phyloP scores from a whole-genome alignment of 2,329 filamentous ascomycete genomes.

The Phyllosticta citrichinensis region DNA sequence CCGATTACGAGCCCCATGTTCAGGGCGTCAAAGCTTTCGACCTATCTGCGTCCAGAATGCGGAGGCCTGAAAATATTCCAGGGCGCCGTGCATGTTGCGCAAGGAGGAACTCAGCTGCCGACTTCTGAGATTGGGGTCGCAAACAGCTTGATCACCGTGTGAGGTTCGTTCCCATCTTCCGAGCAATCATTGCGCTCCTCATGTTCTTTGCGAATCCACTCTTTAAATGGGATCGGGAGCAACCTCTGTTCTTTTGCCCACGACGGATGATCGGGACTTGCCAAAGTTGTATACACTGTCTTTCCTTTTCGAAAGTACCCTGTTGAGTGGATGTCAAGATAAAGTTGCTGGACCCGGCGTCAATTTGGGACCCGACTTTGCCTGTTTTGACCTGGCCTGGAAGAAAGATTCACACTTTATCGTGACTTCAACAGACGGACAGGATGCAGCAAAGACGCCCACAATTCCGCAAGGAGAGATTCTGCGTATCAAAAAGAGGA shows the following conservation, averaged over 20 bases:
- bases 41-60: background rate
- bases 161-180: no score
- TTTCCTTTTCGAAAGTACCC: background rate
- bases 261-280: background rate
- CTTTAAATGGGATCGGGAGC: no score
- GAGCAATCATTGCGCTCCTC: no score
- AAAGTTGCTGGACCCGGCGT: background rate
- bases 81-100: background rate
- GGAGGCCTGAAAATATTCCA: background rate
- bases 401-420: background rate
- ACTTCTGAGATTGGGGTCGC: background rate
- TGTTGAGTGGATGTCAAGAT: background rate
- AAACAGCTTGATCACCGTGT: background rate
- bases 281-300: background rate
- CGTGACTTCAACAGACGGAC: background rate
- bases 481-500: background rate
- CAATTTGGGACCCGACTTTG: background rate
- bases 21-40: background rate
- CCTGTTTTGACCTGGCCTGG: background rate
- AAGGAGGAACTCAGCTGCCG: background rate
- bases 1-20: background rate
- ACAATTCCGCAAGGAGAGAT: background rate
- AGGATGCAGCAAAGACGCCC: background rate
- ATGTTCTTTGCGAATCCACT: no score
- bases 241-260: no score